Conservation (phyloP, 2,329 filamentous ascomycete genomes). For the Intubia oerlemansii region DNA sequence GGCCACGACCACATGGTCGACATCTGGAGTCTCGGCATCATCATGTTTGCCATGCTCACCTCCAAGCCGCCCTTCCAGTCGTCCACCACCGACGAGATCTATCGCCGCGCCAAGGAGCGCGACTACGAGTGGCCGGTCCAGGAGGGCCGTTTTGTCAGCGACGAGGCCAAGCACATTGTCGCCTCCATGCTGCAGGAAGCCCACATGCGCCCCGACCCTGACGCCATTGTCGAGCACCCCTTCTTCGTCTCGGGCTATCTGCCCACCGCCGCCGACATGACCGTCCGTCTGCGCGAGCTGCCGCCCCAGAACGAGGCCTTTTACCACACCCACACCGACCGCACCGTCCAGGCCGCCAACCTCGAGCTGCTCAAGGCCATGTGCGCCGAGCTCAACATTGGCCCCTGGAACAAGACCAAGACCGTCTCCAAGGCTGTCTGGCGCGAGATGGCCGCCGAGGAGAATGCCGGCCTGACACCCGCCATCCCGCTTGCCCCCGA, state of each 20-base stretch:
- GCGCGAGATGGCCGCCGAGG: conserved; percentile 46
- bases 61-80: conserved; percentile 95
- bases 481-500: conserved; percentile 38
- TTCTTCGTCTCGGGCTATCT: conserved; percentile 65
- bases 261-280: conserved; percentile 39
- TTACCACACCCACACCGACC: conserved; percentile 25
- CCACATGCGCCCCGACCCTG: conserved; percentile 52
- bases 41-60: conserved; percentile 94
- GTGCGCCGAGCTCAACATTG: conserved; percentile 36
- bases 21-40: conserved; percentile 94
- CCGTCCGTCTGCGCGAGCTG: conserved; percentile 30
- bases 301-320: conserved; percentile 37
- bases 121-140: conserved; percentile 63
- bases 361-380: conserved; percentile 31
- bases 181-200: conserved; percentile 56
- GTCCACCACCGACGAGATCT: conserved; percentile 69
- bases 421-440: conserved; percentile 33
- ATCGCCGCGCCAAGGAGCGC: conserved; percentile 44
- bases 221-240: conserved; percentile 56
- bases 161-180: conserved; percentile 59
- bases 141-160: conserved; percentile 48
- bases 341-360: conserved; percentile 23
- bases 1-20: conserved; percentile 97
- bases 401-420: conserved; percentile 27
- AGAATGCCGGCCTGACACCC: conserved; percentile 42